Evolutionary conservation across 176 grass and related monocot genomes (phyloP).

Genomic region (Coix lacrymajobi): DNA sequence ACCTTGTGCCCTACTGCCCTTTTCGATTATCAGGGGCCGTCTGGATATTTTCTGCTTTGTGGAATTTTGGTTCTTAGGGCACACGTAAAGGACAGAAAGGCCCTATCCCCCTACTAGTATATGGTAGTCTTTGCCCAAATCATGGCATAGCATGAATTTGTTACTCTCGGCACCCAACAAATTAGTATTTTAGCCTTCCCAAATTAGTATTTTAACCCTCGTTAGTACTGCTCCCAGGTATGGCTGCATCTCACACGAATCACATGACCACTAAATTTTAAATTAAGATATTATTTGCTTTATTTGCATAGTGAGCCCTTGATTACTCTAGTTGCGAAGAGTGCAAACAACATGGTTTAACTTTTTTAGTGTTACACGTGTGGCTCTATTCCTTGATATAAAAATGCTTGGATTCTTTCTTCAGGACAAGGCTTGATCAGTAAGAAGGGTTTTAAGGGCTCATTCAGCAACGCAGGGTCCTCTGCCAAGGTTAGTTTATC

Average conservation of each 20-base stretch:
- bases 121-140: background rate
- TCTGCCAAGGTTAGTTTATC: constrained; percentile 75
- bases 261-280: background rate
- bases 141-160: background rate
- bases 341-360: background rate
- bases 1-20: background rate
- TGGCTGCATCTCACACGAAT: background rate
- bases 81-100: background rate
- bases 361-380: background rate
- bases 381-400: background rate
- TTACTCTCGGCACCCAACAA: background rate
- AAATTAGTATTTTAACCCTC: background rate
- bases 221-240: background rate
- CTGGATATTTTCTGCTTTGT: background rate
- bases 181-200: background rate
- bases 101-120: background rate
- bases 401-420: constrained; percentile 5
- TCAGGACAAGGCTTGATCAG: constrained; percentile 82
- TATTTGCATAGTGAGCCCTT: background rate
- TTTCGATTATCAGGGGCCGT: background rate
- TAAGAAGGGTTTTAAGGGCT: constrained; percentile 88
- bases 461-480: constrained; percentile 67
- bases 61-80: background rate
- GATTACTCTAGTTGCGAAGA: background rate
- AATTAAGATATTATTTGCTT: background rate